These are phyloP conservation scores for Ascochyta lentis DNA, from an alignment of 2,329 filamentous ascomycete species.

Conservation along the genomic window DNA sequence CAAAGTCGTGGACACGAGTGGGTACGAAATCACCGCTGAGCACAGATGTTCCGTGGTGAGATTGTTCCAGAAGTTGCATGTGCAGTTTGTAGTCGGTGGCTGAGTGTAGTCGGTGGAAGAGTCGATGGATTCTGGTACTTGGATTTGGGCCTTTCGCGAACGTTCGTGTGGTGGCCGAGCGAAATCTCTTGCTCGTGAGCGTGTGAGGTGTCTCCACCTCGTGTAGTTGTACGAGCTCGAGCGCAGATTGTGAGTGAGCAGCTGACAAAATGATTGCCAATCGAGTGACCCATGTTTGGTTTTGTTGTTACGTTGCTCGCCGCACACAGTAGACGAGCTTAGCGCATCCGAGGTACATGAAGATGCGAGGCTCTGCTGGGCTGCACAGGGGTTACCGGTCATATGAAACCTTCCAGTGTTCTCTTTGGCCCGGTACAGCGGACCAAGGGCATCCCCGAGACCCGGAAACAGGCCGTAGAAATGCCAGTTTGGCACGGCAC, in stretches of 20 bases:
- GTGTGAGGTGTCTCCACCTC: not conserved
- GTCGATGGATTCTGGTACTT: no score
- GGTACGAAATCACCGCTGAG: slow-evolving; percentile 3
- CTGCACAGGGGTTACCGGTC: not conserved
- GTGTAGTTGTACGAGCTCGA: not conserved
- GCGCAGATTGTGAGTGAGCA: not conserved
- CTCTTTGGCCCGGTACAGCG: not conserved
- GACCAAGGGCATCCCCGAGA: not conserved
- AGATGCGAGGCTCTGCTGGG: not conserved
- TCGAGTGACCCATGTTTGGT: not conserved
- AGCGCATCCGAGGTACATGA: slow-evolving; percentile 1
- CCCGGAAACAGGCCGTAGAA: slow-evolving; percentile 3
- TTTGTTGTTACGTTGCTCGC: not conserved
- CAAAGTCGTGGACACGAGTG: not conserved
- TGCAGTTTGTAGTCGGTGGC: not conserved
- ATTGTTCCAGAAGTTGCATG: not conserved
- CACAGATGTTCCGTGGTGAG: slow-evolving; percentile 13
- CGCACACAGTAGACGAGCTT: not conserved
- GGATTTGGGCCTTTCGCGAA: not conserved
- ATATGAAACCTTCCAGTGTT: not conserved
- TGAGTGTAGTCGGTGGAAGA: not conserved
- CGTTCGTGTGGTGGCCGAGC: not conserved
- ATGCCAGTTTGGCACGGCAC: not conserved
- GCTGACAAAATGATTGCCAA: slow-evolving; percentile 2
- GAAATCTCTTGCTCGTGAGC: not conserved